These are phyloP conservation scores for Cladophialophora yegresii DNA, from an alignment of 2,329 filamentous ascomycete genomes.

Conservation along the genomic window DNA sequence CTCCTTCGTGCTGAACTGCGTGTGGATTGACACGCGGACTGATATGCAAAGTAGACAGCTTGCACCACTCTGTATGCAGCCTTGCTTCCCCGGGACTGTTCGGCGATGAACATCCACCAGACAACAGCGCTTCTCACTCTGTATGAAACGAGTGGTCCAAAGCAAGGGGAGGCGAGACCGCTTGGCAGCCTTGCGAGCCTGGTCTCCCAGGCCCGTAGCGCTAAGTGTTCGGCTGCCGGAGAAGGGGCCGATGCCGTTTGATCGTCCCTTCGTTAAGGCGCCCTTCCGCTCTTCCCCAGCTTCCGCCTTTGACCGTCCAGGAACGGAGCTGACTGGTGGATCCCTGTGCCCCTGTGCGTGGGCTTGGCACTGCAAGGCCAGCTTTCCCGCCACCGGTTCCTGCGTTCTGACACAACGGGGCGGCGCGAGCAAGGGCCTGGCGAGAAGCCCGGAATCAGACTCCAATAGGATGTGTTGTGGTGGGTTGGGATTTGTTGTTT, in stretches of 20 bases:
- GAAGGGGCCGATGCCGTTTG: background rate
- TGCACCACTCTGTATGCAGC: too few relatives aligned
- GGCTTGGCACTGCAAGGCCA: constrained; percentile 11
- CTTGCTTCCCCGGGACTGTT: too few relatives aligned
- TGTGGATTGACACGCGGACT: too few relatives aligned
- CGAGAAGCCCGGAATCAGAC: background rate
- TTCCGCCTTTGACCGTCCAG: background rate
- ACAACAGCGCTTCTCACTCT: too few relatives aligned
- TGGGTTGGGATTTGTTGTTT: background rate
- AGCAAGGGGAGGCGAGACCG: too few relatives aligned
- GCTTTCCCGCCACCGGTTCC: constrained; percentile 1
- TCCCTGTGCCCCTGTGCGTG: background rate
- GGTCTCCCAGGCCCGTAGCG: too few relatives aligned
- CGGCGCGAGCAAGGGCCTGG: background rate
- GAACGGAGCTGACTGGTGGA: background rate
- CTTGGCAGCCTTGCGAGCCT: too few relatives aligned
- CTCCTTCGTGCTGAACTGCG: too few relatives aligned
- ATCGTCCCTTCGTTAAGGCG: background rate
- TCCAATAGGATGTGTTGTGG: background rate
- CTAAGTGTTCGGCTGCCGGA: too few relatives aligned
- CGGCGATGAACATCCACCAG: too few relatives aligned
- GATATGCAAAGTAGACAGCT: too few relatives aligned
- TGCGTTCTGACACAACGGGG: background rate
- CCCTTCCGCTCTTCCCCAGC: constrained; percentile 2
- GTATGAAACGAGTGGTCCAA: too few relatives aligned